These are phyloP conservation scores for Talaromyces sp. DNA, from an alignment of 2,329 filamentous ascomycete genomes.

Conservation along the genomic window DNA sequence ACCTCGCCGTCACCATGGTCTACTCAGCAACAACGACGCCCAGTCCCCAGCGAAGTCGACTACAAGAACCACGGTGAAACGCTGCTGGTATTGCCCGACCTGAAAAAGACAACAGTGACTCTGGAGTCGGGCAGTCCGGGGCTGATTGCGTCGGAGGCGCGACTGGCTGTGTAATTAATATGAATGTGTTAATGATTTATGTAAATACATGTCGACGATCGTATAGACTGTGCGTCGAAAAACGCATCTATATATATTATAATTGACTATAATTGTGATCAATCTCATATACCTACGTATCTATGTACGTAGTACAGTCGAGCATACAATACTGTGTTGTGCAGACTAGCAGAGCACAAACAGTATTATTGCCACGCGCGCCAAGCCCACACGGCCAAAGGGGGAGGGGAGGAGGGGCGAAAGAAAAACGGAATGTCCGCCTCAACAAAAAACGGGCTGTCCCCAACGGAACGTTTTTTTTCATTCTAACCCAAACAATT, in stretches of 20 bases:
- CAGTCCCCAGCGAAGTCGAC: constrained; percentile 67
- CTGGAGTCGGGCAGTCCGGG: constrained; percentile 10
- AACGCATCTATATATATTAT: not conserved
- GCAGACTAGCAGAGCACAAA: not conserved
- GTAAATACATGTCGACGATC: not conserved
- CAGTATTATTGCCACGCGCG: not conserved
- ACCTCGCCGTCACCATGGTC: not conserved
- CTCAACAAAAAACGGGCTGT: not conserved
- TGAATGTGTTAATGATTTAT: not conserved
- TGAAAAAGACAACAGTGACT: constrained; percentile 64
- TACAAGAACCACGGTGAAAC: constrained; percentile 71
- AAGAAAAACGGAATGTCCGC: not conserved
- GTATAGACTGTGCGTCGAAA: not conserved
- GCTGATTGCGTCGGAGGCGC: constrained; percentile 10
- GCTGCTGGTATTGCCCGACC: constrained; percentile 66
- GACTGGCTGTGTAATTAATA: not conserved
- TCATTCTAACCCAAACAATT: not conserved
- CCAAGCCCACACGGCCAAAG: not conserved
- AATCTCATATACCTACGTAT: not conserved
- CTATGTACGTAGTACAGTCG: not conserved
- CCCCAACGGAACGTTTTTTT: not conserved
- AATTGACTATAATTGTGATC: not conserved
- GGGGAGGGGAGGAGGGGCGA: not conserved
- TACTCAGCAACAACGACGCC: constrained; percentile 22
- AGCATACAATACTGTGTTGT: too few species aligned